Conservation (phyloP, 1,139 yeast species). For the Geotrichum europaeum region DNA sequence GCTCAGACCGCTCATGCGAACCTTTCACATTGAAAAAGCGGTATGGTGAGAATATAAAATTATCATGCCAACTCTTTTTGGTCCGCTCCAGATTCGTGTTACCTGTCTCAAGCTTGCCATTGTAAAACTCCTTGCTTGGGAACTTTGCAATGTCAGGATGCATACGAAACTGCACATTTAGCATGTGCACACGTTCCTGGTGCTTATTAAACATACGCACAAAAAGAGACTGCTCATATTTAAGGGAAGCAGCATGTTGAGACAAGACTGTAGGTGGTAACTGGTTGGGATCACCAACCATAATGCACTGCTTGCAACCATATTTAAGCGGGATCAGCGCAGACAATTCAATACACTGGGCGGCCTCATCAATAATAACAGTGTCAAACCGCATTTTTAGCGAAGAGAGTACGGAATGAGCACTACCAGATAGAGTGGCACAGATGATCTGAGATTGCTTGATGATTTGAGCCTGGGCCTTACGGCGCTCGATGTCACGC, state of each 20-base stretch:
- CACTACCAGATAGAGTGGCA: conserved; percentile 89
- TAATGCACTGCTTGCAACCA: conserved; percentile 84
- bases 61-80: conserved; percentile 67
- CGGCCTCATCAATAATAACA: conserved; percentile 97
- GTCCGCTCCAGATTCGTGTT: conserved; percentile 43
- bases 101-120: conserved; percentile 69
- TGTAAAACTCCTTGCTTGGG: conserved; percentile 80
- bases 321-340: conserved; percentile 89
- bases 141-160: conserved; percentile 85
- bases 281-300: conserved; percentile 99
- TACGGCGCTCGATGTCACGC: conserved; percentile 71
- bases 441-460: conserved; percentile 83
- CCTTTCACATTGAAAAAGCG: conserved; percentile 68
- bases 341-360: conserved; percentile 93
- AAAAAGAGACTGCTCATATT: conserved; percentile 87
- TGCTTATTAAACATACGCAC: conserved; percentile 82
- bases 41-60: conserved; percentile 57
- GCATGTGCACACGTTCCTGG: conserved; percentile 58
- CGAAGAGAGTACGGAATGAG: conserved; percentile 76
- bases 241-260: conserved; percentile 69
- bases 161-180: conserved; percentile 98
- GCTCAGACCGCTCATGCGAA: conserved; percentile 46
- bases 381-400: conserved; percentile 78
- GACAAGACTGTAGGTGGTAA: conserved; percentile 98
- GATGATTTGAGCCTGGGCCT: conserved; percentile 65